These are phyloP conservation scores for Pythium apleroticum DNA, from an alignment of 352 stramenopile genomes.

Conservation along the genomic window DNA sequence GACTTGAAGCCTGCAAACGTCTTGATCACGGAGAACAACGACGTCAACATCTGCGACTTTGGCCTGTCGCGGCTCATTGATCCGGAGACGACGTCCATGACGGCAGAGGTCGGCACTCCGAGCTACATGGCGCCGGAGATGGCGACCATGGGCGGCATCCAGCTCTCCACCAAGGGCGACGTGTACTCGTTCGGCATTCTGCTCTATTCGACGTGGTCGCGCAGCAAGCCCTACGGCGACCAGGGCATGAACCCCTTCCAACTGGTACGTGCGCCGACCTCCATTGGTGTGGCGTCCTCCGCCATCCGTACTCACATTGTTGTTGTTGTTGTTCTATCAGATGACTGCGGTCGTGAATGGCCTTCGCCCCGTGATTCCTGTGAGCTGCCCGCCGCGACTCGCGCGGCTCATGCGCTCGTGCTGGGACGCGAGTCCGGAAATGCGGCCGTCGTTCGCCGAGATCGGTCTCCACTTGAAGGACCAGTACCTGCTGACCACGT, in stretches of 20 bases:
- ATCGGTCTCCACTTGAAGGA: slow-evolving; percentile 80
- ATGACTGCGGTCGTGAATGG: slow-evolving; percentile 89
- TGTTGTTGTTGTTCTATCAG: slow-evolving; percentile 30
- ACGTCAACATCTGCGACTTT: slow-evolving; percentile 95
- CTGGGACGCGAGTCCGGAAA: slow-evolving; percentile 74
- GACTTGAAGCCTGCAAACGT: slow-evolving; percentile 96
- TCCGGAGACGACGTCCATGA: slow-evolving; percentile 85
- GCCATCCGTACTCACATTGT: background rate
- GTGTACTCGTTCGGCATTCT: slow-evolving; percentile 88
- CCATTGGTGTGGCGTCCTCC: background rate
- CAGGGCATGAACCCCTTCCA: slow-evolving; percentile 90
- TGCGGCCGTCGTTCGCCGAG: slow-evolving; percentile 76
- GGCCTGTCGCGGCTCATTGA: slow-evolving; percentile 88
- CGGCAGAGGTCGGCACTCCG: slow-evolving; percentile 83
- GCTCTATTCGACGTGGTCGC: slow-evolving; percentile 87
- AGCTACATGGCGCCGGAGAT: slow-evolving; percentile 92
- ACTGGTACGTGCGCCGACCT: slow-evolving; percentile 46
- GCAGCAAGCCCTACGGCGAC: slow-evolving; percentile 87
- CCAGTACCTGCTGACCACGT: slow-evolving; percentile 57
- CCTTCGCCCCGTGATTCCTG: slow-evolving; percentile 79
- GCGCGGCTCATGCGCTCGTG: slow-evolving; percentile 81
- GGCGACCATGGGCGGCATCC: slow-evolving; percentile 86
- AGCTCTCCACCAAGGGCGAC: slow-evolving; percentile 87
- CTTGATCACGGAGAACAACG: slow-evolving; percentile 88
- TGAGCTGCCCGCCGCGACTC: slow-evolving; percentile 74